Evolutionary conservation across 1,139 yeast genomes (phyloP).

Genomic region (Candida tetrigidarum): DNA sequence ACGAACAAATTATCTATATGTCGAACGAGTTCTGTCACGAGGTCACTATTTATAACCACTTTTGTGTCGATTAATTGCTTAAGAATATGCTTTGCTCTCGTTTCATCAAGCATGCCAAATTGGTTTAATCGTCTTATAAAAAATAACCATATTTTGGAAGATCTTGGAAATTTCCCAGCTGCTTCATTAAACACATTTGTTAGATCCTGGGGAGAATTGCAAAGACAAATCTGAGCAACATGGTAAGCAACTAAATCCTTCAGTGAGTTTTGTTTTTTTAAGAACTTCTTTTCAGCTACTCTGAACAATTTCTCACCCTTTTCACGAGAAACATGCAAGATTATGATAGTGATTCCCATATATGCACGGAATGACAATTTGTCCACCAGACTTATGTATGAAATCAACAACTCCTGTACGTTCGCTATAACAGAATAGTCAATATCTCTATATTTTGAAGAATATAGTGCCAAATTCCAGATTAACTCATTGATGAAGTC

Average conservation of each 20-base stretch:
- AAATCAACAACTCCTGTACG: constrained; percentile 37
- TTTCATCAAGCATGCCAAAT: constrained; percentile 37
- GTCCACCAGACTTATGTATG: constrained; percentile 15
- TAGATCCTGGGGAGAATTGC: constrained; percentile 38
- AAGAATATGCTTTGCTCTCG: constrained; percentile 32
- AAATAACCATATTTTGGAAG: constrained; percentile 40
- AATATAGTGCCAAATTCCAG: constrained; percentile 27
- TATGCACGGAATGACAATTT: constrained; percentile 34
- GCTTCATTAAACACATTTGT: constrained; percentile 35
- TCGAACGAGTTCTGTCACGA: constrained; percentile 30
- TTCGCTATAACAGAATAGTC: constrained; percentile 11
- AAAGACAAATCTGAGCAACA: constrained; percentile 29
- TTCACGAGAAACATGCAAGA: constrained; percentile 26
- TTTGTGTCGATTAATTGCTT: constrained; percentile 27
- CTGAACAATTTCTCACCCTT: constrained; percentile 33
- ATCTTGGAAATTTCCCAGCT: constrained; percentile 25
- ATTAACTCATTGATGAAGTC: constrained; percentile 26
- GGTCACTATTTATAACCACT: constrained; percentile 36
- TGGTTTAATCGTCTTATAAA: constrained; percentile 37
- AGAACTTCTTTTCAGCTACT: constrained; percentile 31
- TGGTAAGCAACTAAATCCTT: constrained; percentile 28
- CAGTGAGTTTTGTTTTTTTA: constrained; percentile 11
- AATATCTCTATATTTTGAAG: constrained; percentile 13
- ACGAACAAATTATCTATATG: constrained; percentile 24
- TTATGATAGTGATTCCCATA: constrained; percentile 43